A percentile compares a stretch with the other conserved stretches of the same genome.
These are phyloP conservation scores for Nicotiana sylvestris DNA, from an alignment of 257 asterid genomes.

Conservation along the genomic window DNA sequence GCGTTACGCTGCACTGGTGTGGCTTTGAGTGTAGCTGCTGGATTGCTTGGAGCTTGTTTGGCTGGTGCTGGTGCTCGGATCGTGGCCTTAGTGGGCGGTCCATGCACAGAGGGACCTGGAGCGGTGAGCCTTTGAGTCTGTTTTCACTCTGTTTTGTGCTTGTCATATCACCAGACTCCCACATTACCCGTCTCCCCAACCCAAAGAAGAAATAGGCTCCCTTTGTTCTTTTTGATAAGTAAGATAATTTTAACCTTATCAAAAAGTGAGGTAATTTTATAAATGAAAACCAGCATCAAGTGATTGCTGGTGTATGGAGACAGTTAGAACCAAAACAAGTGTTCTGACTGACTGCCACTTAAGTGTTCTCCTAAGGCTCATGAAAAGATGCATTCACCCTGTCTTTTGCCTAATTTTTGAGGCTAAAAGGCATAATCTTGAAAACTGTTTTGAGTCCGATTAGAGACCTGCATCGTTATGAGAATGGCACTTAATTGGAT, in stretches of 20 bases:
- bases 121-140: conserved; percentile 55
- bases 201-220: neutral
- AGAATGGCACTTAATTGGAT: neutral
- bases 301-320: no score
- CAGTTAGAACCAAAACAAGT: no score
- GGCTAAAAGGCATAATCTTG: neutral
- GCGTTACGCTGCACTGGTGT: conserved; percentile 87
- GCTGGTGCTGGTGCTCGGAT: conserved; percentile 88
- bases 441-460: neutral
- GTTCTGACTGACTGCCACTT: neutral
- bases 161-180: neutral
- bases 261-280: no score
- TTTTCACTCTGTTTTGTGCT: neutral
- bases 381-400: neutral
- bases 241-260: no score
- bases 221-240: neutral
- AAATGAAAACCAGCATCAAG: no score
- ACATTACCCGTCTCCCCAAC: neutral
- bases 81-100: conserved; percentile 91
- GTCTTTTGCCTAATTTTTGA: neutral
- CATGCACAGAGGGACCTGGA: conserved; percentile 99
- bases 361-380: neutral
- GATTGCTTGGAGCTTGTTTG: conserved; percentile 78
- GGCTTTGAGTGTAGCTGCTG: conserved; percentile 90
- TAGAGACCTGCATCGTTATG: neutral